phyloP scores from a whole-genome alignment of 176 grass and related monocot species.

The Zoysia pacifica region DNA sequence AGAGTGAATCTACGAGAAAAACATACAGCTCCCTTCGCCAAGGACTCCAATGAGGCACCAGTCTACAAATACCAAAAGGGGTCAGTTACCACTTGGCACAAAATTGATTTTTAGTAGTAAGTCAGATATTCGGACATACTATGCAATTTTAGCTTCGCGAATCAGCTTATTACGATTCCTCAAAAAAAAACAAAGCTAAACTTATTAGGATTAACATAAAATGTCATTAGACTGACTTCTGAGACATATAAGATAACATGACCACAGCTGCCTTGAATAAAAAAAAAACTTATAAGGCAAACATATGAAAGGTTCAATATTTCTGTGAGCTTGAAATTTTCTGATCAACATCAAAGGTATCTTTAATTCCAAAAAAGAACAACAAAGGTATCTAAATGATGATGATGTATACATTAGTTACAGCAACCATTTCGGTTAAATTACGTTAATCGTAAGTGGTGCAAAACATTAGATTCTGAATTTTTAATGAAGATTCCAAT shows the following conservation, averaged over 20 bases:
- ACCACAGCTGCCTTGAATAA: background rate
- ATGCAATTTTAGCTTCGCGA: too few relatives aligned
- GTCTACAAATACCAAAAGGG: constrained; percentile 39
- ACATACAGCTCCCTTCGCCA: constrained; percentile 66
- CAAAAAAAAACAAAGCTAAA: too few relatives aligned
- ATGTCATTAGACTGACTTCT: background rate
- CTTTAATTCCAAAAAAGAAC: too few relatives aligned
- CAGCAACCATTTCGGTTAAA: constrained; percentile 14
- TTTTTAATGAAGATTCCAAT: background rate
- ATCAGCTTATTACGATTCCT: background rate
- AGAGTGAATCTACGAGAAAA: constrained; percentile 67
- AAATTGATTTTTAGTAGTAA: constrained; percentile 6
- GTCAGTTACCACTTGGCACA: constrained; percentile 17
- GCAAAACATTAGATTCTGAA: background rate
- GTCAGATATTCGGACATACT: background rate
- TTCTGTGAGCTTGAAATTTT: background rate
- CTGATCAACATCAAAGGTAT: constrained; percentile 1
- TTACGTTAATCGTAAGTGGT: background rate
- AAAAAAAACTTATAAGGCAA: background rate
- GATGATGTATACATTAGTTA: background rate
- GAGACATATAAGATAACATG: background rate
- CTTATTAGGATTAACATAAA: background rate
- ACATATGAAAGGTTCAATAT: background rate
- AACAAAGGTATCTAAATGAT: background rate
- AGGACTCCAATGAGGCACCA: constrained; percentile 72